Evolutionary conservation across 208 protist species (phyloP), one percentile per base, ranked within the genome.

Genomic region (Wallacemonas sp.): DNA sequence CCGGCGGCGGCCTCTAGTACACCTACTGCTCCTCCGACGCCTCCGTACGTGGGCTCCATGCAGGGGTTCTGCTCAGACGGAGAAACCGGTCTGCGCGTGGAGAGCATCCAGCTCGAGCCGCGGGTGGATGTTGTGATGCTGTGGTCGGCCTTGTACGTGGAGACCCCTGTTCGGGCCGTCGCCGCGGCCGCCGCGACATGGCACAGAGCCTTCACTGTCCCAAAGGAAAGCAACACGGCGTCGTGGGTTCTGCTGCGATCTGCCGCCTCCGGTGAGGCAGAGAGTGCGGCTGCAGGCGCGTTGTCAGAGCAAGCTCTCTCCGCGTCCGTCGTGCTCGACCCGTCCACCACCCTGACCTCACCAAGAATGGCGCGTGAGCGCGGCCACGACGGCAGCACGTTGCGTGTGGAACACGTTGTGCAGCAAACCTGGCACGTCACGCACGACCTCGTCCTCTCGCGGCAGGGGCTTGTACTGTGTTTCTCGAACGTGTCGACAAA

Each of bases 401-500:
- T 14, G 36, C 36, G 36, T 24, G 19, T 62, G n/a, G 38, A 49
- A 27, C 11, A 34, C 41, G n/a, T 49, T 47, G 56, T 58, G n/a
- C 17, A 19, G 5, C 51, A 9, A 14, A 22, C 31, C 12, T 58
- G 51, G 51, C 28, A 39, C 19, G 62, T 53, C 53, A 62, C 19
- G 15, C 28, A 73, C 41, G 67, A 79, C 46, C 45, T 82, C 15
- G 9, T 73, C n/a, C 77, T 83, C 11, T 64, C 61, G 27, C 75
- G 73, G 14, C 26, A 84, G 19, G 69, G 80, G 19, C 67, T 75
- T 30, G 79, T 94, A 9, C 74, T 94, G 45, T 51, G 77, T 56
- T 94, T 94, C 68, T 77, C 78, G 34, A 90, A 54, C 73, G 31
- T 64, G 1, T 65, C 72, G 21, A 88, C 82, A 19, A 94, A 94